Base-by-base conservation (phyloP, 306 rosid genomes). In the Cicer bijugum region DNA sequence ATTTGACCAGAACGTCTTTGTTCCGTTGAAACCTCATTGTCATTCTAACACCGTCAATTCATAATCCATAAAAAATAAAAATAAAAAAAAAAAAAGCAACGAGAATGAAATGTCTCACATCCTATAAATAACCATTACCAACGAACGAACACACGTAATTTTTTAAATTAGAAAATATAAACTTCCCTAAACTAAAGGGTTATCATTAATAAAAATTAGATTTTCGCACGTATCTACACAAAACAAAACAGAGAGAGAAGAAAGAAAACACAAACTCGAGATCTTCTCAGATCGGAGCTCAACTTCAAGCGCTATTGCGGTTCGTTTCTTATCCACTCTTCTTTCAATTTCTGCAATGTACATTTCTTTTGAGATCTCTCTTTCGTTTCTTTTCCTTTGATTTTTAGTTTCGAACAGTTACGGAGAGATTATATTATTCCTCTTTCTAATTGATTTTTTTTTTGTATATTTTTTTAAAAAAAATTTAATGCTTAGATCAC, bases 241-340 rank as follows among this genome's bases (percentile, higher is more conserved):
- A 8, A n/a, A 44, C 9, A 19, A 20, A 23, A 20, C 6, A 47
- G 1, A 0, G 4, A 15, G 66, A 48, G 53, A 33, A 39, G 42
- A 43, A 71, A 48, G 60, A 58, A 78, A 66, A 65, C 72, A 67
- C 62, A 4, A 1, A 39, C 70, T 66, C 77, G 60, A 88, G 85
- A 90, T 88, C 91, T 85, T 88, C 71, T 80, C 89, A 85, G 90
- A 88, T 93, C 91, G 89, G 76, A 56, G 45, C 74, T 74, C 67
- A 71, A 39, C 74, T n/a, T 81, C 59, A 52, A 75, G 75, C 73
- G 9, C 63, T 65, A 48, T 74, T 74, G 9, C 15, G 82, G 89
- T 88, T 74, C 69, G 82, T 43, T 76, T 77, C 62, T 53, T 15
- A 55, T 7, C 45, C 20, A 4, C 39, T 11, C 2, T 9, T 71